Conservation (phyloP, 2,329 filamentous ascomycete species). For the Akanthomyces uredinophilus region DNA sequence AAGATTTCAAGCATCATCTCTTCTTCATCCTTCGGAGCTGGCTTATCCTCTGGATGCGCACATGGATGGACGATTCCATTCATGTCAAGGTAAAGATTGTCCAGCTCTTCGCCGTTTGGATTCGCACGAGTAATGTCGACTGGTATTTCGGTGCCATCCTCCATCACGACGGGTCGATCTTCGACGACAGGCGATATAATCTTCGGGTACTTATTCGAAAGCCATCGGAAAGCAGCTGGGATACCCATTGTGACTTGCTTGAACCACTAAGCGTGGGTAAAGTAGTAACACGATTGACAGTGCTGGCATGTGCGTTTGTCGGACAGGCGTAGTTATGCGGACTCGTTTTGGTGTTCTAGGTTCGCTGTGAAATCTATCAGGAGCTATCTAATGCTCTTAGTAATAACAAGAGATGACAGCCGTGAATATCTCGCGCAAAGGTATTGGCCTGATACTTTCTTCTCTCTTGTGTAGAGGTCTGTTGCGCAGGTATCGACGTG, state of each 20-base stretch:
- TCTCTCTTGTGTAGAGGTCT: background rate
- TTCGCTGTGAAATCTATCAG: background rate
- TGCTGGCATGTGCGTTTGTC: background rate
- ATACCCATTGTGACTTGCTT: slow-evolving; percentile 69
- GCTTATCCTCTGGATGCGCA: slow-evolving; percentile 91
- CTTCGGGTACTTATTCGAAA: slow-evolving; percentile 95
- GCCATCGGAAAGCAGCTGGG: slow-evolving; percentile 91
- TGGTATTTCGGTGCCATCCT: slow-evolving; percentile 76
- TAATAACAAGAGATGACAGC: background rate
- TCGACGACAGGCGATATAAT: slow-evolving; percentile 91
- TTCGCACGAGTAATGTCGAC: slow-evolving; percentile 81
- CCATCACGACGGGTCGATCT: slow-evolving; percentile 71
- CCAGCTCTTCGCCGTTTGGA: slow-evolving; percentile 95
- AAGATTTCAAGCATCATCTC: slow-evolving; percentile 99
- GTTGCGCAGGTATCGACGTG: background rate
- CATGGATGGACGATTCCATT: slow-evolving; percentile 99
- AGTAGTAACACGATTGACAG: background rate
- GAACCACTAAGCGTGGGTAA: background rate
- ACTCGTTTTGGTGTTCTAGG: background rate
- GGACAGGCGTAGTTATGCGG: background rate
- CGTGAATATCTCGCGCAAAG: background rate
- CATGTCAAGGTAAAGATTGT: slow-evolving; percentile 98
- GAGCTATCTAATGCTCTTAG: slow-evolving; percentile 2
- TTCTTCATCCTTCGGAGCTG: slow-evolving; percentile 86
- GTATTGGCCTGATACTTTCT: background rate